Conservation (phyloP, 192 early-diverging fungal genomes). For the Backusella psychrophila region DNA sequence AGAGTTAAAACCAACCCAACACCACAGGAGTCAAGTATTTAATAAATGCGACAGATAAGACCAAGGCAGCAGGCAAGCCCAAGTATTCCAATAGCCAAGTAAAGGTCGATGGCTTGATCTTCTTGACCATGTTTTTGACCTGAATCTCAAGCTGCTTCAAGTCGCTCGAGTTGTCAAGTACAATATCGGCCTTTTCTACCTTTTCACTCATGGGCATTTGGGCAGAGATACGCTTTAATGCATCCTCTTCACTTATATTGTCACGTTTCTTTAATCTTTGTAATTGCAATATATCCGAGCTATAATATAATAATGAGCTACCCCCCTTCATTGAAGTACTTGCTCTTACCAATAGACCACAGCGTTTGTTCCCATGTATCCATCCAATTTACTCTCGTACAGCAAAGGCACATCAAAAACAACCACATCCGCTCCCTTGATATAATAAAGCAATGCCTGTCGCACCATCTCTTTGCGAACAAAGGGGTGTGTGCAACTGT, state of each 20-base stretch:
- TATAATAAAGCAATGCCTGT: conserved; percentile 63
- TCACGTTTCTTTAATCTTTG: conserved; percentile 74
- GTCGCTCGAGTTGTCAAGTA: conserved; percentile 83
- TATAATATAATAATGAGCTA: conserved; percentile 22
- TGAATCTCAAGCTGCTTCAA: conserved; percentile 48
- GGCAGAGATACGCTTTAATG: conserved; percentile 67
- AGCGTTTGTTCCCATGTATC: conserved; percentile 64
- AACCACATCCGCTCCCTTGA: conserved; percentile 64
- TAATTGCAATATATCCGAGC: conserved; percentile 71
- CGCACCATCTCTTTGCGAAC: conserved; percentile 82
- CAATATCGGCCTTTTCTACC: conserved; percentile 67
- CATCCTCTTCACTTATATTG: conserved; percentile 58
- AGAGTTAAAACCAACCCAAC: background rate
- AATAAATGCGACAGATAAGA: conserved; percentile 3
- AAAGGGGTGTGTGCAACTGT: conserved; percentile 84
- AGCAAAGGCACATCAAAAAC: conserved; percentile 94
- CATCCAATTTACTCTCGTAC: conserved; percentile 79
- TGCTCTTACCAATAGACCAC: conserved; percentile 77
- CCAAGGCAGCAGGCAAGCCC: conserved; percentile 20
- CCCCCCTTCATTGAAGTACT: background rate
- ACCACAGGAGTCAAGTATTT: background rate
- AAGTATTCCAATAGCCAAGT: conserved; percentile 34
- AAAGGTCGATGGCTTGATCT: conserved; percentile 21
- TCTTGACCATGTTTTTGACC: conserved; percentile 22
- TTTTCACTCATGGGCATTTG: conserved; percentile 88